Evolutionary conservation across 306 rosid species (phyloP).

Genomic region (Amphicarpaea edgeworthii): DNA sequence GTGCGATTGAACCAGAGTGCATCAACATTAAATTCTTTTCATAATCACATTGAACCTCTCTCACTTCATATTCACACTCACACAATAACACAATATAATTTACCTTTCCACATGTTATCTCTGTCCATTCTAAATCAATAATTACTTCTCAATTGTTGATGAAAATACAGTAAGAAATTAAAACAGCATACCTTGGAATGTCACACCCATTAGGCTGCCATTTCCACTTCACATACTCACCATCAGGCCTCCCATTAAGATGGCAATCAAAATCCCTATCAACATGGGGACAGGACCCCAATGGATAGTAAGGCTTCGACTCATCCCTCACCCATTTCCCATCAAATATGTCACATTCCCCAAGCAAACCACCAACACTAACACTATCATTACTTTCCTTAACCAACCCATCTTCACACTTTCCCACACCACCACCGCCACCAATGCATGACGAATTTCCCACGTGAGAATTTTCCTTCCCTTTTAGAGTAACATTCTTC

Average conservation of each 20-base stretch:
- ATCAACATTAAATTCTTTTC: too few species aligned
- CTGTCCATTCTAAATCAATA: background rate
- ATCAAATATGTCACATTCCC: conserved; percentile 71
- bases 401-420: conserved; percentile 23
- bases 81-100: conserved; percentile 14
- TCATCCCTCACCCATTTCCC: conserved; percentile 90
- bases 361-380: conserved; percentile 36
- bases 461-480: conserved; percentile 13
- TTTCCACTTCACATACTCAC: conserved; percentile 79
- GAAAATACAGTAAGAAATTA: conserved; percentile 11
- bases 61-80: background rate
- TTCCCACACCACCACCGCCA: background rate
- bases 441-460: conserved; percentile 27
- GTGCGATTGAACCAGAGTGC: too few species aligned
- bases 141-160: background rate
- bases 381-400: conserved; percentile 16
- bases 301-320: conserved; percentile 83
- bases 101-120: background rate
- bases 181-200: conserved; percentile 84
- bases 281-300: conserved; percentile 84
- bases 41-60: conserved; percentile 1
- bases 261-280: conserved; percentile 86
- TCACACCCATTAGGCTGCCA: conserved; percentile 91
- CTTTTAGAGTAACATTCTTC: background rate
- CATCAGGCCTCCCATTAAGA: conserved; percentile 82